A percentile compares a stretch with the other conserved stretches of the same genome.
Conservation (phyloP, 202 grass and related monocot species). For the Setaria italica region DNA sequence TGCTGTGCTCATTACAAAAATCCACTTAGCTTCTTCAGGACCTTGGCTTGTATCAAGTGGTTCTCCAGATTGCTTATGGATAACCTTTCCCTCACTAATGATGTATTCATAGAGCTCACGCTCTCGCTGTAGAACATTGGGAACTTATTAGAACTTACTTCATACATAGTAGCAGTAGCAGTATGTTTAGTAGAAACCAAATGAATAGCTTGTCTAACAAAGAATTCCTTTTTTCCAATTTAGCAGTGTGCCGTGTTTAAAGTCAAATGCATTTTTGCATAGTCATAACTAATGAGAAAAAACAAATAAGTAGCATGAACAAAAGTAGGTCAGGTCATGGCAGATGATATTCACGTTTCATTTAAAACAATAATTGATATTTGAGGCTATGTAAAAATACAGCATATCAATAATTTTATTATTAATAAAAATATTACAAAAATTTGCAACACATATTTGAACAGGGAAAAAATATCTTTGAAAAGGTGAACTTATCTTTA, state of each 20-base stretch:
- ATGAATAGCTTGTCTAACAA: neutral
- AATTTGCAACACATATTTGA: neutral
- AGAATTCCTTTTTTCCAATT: neutral
- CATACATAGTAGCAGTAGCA: neutral
- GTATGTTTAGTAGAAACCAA: conserved; percentile 6
- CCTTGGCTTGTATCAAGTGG: conserved; percentile 69
- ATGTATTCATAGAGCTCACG: conserved; percentile 88
- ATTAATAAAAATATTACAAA: neutral
- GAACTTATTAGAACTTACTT: conserved; percentile 8
- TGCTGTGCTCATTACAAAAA: conserved; percentile 95
- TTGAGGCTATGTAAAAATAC: neutral
- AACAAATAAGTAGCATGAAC: neutral
- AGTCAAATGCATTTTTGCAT: neutral
- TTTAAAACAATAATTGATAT: neutral
- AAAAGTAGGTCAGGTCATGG: neutral
- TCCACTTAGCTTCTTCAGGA: conserved; percentile 77
- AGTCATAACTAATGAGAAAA: neutral
- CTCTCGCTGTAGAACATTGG: conserved; percentile 71
- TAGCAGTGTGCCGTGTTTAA: neutral
- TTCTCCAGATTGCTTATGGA: conserved; percentile 65
- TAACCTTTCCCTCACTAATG: conserved; percentile 59
- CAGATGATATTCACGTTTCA: neutral
- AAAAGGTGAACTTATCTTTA: neutral
- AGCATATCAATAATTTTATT: neutral
- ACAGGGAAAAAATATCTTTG: neutral